phyloP scores from a whole-genome alignment of 805 yeast genomes.

The Yamadazyma laniorum region DNA sequence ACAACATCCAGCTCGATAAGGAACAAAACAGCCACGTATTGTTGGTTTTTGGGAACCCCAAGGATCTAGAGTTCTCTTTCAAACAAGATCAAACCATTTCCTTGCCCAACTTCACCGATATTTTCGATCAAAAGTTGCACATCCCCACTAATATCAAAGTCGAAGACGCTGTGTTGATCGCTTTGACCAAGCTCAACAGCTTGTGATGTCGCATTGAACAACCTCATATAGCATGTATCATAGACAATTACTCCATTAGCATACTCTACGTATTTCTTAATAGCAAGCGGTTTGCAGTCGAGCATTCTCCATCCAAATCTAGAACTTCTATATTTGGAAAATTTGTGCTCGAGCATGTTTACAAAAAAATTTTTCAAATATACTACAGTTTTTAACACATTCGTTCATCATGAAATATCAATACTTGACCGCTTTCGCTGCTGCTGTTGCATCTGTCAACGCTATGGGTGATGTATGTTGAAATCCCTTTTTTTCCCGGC shows the following conservation, averaged over 20 bases:
- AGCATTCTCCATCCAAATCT: slow-evolving; percentile 8
- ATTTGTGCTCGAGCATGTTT: slow-evolving; percentile 7
- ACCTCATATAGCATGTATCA: too few relatives aligned
- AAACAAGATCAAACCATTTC: slow-evolving; percentile 49
- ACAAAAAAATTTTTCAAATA: slow-evolving; percentile 14
- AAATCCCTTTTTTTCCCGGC: too few relatives aligned
- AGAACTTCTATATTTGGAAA: slow-evolving; percentile 14
- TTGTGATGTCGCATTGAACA: too few relatives aligned
- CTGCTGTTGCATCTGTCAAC: slow-evolving; percentile 46
- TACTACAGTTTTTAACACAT: slow-evolving; percentile 7
- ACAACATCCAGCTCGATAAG: slow-evolving; percentile 14
- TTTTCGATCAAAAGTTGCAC: slow-evolving; percentile 63
- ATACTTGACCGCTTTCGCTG: slow-evolving; percentile 46
- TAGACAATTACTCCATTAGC: too few relatives aligned
- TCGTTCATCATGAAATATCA: slow-evolving; percentile 36
- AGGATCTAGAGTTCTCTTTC: slow-evolving; percentile 55
- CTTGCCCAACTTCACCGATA: slow-evolving; percentile 52
- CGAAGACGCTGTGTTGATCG: slow-evolving; percentile 70
- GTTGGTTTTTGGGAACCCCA: slow-evolving; percentile 63
- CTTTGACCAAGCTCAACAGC: slow-evolving; percentile 37
- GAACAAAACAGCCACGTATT: slow-evolving; percentile 36
- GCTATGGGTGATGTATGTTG: slow-evolving; percentile 58
- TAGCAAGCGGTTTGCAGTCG: background rate
- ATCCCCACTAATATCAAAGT: slow-evolving; percentile 58
- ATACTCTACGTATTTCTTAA: background rate